Evolutionary conservation across 768 basidiomycete genomes (phyloP).

Genomic region (Leccinum uliginosum): DNA sequence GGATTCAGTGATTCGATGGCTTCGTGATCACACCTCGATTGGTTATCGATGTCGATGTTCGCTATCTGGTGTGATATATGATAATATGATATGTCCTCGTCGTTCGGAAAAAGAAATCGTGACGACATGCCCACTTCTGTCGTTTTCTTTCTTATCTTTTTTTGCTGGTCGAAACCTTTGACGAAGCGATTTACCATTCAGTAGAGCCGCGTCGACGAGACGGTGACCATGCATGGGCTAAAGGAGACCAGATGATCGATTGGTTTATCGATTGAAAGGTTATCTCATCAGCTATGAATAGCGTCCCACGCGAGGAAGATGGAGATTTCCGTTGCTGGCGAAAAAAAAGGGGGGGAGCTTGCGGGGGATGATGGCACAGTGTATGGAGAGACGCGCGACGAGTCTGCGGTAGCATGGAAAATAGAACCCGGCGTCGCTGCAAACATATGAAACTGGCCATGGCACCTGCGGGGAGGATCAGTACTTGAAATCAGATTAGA

Average conservation of each 20-base stretch:
- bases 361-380: not conserved
- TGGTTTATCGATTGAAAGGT: constrained; percentile 23
- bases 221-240: not conserved
- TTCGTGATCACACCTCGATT: constrained; percentile 16
- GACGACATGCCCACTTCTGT: constrained; percentile 3
- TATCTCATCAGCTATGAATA: constrained; percentile 22
- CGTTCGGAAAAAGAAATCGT: constrained; percentile 1
- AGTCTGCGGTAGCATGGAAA: constrained; percentile 10
- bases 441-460: not conserved
- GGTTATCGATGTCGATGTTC: constrained; percentile 29
- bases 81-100: constrained; percentile 11
- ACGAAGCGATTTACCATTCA: not conserved
- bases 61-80: constrained; percentile 14
- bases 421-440: not conserved
- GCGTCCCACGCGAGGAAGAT: constrained; percentile 14
- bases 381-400: constrained; percentile 5
- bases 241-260: not conserved
- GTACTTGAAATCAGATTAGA: not conserved
- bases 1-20: constrained; percentile 3
- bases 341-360: constrained; percentile 2
- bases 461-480: not conserved
- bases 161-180: not conserved
- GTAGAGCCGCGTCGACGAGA: not conserved
- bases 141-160: not conserved
- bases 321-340: constrained; percentile 4